phyloP scores from a whole-genome alignment of 345 rosid species.

The Conringia planisiliqua region DNA sequence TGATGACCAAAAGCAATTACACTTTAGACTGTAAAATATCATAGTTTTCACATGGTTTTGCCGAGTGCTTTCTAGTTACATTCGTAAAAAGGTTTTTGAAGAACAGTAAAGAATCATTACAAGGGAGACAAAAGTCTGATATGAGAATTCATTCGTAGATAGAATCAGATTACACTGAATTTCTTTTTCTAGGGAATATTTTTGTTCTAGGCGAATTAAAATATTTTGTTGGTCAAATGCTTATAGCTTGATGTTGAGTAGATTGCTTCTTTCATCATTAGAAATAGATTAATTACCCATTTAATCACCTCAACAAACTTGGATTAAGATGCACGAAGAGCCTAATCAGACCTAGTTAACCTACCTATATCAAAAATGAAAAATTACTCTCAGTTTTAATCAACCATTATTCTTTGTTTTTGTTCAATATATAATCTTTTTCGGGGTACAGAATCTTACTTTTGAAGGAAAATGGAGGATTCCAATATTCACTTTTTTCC shows the following conservation, averaged over 20 bases:
- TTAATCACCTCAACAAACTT: slow-evolving; percentile 21
- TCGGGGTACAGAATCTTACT: not conserved
- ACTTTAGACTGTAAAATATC: not conserved
- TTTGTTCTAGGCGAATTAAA: not conserved
- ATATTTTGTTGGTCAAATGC: slow-evolving; percentile 1
- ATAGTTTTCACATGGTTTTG: not conserved
- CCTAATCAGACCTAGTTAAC: slow-evolving; percentile 1
- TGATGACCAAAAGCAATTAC: not conserved
- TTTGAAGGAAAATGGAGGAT: slow-evolving; percentile 1
- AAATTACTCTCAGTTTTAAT: not conserved
- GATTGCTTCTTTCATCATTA: slow-evolving; percentile 19
- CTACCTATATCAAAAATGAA: not conserved
- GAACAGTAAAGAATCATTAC: not conserved
- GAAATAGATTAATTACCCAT: slow-evolving; percentile 11
- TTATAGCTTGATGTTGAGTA: slow-evolving; percentile 2
- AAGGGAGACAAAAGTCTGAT: not conserved
- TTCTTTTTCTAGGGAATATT: not conserved
- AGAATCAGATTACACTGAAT: not conserved
- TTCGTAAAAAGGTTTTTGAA: not conserved
- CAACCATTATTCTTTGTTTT: not conserved
- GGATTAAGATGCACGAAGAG: slow-evolving; percentile 25
- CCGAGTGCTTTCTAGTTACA: not conserved
- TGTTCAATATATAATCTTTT: not conserved
- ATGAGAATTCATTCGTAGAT: not conserved
- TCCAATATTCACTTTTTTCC: not conserved